Evolutionary conservation across 2,329 filamentous ascomycete species (phyloP), one percentile per base, ranked within the genome.

Genomic region (Pseudonectria foliicola): DNA sequence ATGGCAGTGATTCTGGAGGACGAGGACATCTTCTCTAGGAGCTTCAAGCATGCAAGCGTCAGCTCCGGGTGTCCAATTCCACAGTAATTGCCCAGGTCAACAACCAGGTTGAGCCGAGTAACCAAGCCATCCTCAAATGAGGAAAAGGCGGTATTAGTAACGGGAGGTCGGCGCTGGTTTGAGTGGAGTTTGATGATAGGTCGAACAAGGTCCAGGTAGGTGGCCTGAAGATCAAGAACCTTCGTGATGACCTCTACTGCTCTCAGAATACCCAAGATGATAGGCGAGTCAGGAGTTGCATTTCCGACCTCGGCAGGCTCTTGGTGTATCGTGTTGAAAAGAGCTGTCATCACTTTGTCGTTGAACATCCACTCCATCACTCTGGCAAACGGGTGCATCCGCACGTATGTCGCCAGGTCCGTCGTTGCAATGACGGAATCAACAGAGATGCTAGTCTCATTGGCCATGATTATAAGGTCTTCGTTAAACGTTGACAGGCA

Each of bases 301-400:
- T 76, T 79, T 42, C 84, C 77, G 27, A 95, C 74, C 39, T 85
- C 80, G 7, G 73, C 68, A 12, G 82, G 65, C 46, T 90, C 77
- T 55, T 93, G 82, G 47, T 90, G 84, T 21, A 92, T 77, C 10
- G 83, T 77, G 37, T 77, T 72, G 59, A 95, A 90, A 2, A 98
- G 64, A 11, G 82, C 77, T 45, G 75, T 76, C 50, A 94, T 77
- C 14, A 95, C 85, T 45, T 83, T 86, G 52, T 93, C 86, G 55
- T 94, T 95, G 61, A 94, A 95, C 62, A 98, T 77, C 88, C 92
- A 96, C 55, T 98, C 92, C 85, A 96, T 95, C 12, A 94, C 82
- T 39, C 93, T 79, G 3, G 85, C 80, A 53, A 96, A 98, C 1
- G 93, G 90, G 62, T 98, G 93, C 34, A 95, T 73, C 15, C 80